Conservation (phyloP, 148 eudicot species). For the Fagopyrum esculentum region DNA sequence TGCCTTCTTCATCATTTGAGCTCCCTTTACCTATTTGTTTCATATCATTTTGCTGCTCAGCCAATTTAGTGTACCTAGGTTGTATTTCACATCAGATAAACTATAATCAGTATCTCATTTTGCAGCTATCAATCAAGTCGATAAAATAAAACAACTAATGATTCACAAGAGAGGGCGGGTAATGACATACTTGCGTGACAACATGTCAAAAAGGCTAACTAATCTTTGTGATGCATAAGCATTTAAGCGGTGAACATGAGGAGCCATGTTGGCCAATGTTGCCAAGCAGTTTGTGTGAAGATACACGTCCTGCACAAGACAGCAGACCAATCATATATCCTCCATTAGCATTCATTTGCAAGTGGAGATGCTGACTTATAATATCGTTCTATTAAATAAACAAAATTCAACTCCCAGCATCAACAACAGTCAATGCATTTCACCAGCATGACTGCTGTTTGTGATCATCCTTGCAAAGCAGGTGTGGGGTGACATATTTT, state of each 20-base stretch:
- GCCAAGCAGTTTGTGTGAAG: conserved; percentile 98
- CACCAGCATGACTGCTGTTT: background rate
- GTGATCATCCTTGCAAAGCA: background rate
- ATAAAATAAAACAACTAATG: background rate
- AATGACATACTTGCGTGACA: conserved; percentile 73
- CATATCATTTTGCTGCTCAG: conserved; percentile 57
- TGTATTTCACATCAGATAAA: conserved; percentile 10
- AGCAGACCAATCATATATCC: background rate
- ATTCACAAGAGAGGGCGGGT: background rate
- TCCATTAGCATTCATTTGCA: background rate
- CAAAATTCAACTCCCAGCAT: background rate
- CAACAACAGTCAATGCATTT: background rate
- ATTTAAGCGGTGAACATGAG: conserved; percentile 86
- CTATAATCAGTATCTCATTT: background rate
- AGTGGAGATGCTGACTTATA: background rate
- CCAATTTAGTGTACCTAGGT: conserved; percentile 76
- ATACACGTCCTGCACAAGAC: conserved; percentile 68
- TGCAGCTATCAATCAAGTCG: background rate
- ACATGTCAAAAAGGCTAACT: conserved; percentile 89
- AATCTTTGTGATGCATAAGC: conserved; percentile 90
- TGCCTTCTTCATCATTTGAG: conserved; percentile 41
- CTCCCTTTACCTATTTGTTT: conserved; percentile 37
- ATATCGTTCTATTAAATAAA: background rate
- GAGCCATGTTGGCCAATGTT: conserved; percentile 95
- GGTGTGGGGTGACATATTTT: background rate